Conservation (phyloP, 805 yeast species). For the Blastobotrys peoriensis region DNA sequence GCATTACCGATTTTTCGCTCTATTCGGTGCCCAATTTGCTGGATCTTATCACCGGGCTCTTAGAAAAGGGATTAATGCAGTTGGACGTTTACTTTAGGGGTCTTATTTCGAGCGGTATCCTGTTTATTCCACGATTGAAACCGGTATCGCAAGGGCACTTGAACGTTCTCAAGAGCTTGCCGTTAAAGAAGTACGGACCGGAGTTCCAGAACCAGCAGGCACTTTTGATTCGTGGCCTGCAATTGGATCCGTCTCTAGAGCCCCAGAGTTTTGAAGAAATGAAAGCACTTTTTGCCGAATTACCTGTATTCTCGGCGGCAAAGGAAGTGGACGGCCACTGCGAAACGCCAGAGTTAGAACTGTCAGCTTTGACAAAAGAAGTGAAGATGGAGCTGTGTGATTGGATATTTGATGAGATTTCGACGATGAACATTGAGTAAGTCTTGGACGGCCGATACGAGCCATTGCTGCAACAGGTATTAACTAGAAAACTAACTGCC, state of each 20-base stretch:
- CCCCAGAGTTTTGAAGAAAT: slow-evolving; percentile 3
- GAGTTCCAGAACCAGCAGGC: slow-evolving; percentile 10
- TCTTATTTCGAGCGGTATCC: slow-evolving; percentile 78
- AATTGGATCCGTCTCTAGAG: neutral
- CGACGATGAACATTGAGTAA: neutral
- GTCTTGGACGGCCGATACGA: too few relatives aligned
- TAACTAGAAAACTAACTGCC: neutral
- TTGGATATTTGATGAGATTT: slow-evolving; percentile 3
- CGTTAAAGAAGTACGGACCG: slow-evolving; percentile 12
- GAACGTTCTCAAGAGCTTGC: slow-evolving; percentile 40
- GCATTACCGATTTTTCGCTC: slow-evolving; percentile 5
- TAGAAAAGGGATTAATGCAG: slow-evolving; percentile 43
- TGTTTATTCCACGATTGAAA: slow-evolving; percentile 49
- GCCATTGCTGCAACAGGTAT: too few relatives aligned
- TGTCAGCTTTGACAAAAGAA: slow-evolving; percentile 5
- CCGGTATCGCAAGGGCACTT: slow-evolving; percentile 35
- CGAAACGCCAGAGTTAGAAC: slow-evolving; percentile 7
- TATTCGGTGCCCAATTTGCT: slow-evolving; percentile 21
- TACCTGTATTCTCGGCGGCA: slow-evolving; percentile 1
- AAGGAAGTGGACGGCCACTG: neutral
- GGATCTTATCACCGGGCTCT: slow-evolving; percentile 47
- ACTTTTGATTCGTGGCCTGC: slow-evolving; percentile 12
- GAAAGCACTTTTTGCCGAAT: neutral
- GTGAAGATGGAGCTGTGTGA: slow-evolving; percentile 9
- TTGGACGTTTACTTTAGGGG: slow-evolving; percentile 68